Percentiles rank a stretch among this genome's conserved stretches.
Conservation (phyloP, 352 stramenopile genomes). For the Globisporangium takayamanum region DNA sequence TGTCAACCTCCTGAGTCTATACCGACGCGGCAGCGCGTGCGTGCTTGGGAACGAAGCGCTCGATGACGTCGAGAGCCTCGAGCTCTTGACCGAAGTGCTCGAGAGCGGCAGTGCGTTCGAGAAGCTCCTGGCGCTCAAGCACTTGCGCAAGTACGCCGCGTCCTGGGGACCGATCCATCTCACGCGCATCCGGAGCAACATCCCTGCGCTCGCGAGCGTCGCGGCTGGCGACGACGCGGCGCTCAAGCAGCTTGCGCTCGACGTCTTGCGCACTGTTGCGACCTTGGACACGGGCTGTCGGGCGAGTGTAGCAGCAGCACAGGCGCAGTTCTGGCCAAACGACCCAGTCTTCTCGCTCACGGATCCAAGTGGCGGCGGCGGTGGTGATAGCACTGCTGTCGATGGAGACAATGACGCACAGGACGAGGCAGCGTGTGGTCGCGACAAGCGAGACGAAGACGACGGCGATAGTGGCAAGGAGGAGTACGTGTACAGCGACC, state of each 20-base stretch:
- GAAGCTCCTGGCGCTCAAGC: neutral
- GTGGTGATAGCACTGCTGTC: neutral
- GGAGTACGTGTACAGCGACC: neutral
- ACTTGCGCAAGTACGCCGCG: neutral
- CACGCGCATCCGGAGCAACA: neutral
- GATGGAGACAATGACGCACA: neutral
- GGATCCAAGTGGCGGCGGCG: too few species aligned
- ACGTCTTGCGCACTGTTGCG: neutral
- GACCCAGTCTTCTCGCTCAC: neutral
- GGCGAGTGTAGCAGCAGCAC: neutral
- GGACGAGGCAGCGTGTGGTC: neutral
- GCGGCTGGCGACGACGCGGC: neutral
- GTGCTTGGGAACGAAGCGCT: neutral
- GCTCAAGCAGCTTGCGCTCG: neutral
- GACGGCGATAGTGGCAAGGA: neutral
- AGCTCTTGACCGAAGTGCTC: neutral
- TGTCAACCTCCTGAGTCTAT: neutral
- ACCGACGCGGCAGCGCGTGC: neutral
- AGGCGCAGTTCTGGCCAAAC: neutral
- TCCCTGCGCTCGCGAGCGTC: neutral
- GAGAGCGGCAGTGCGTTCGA: neutral
- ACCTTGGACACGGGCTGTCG: neutral
- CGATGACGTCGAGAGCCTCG: constrained; percentile 1
- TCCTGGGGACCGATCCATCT: constrained; percentile 3
- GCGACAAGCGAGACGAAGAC: neutral